phyloP scores from a whole-genome alignment of 2,329 filamentous ascomycete genomes.

The Exophiala viscosa region DNA sequence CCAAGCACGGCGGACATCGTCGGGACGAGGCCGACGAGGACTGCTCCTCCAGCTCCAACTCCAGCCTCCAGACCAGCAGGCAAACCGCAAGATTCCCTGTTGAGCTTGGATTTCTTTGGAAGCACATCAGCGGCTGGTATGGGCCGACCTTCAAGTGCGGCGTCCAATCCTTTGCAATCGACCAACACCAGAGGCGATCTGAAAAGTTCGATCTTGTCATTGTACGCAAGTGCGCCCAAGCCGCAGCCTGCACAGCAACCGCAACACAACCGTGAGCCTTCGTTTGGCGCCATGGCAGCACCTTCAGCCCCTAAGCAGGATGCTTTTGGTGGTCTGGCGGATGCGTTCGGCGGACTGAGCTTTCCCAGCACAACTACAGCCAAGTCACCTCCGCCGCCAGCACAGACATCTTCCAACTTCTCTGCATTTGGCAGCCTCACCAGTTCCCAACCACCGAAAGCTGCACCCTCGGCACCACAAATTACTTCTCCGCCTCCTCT shows the following conservation, averaged over 20 bases:
- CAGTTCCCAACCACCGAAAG: constrained; percentile 37
- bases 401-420: constrained; percentile 55
- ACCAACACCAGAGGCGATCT: constrained; percentile 81
- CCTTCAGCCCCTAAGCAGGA: constrained; percentile 52
- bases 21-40: constrained; percentile 53
- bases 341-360: constrained; percentile 72
- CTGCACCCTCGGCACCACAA: constrained; percentile 44
- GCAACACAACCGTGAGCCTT: constrained; percentile 57
- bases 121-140: constrained; percentile 64
- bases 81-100: constrained; percentile 72
- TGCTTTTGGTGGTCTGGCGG: constrained; percentile 64
- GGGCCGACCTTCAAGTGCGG: constrained; percentile 73
- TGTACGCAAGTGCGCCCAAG: constrained; percentile 82
- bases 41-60: constrained; percentile 64
- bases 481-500: constrained; percentile 49
- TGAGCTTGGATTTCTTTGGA: constrained; percentile 91
- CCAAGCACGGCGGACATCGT: constrained; percentile 70
- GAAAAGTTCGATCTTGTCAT: constrained; percentile 93
- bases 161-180: constrained; percentile 55
- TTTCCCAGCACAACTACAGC: constrained; percentile 53
- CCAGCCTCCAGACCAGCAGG: constrained; percentile 49
- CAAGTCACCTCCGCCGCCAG: constrained; percentile 36
- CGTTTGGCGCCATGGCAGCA: constrained; percentile 66
- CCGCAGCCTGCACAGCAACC: constrained; percentile 58
- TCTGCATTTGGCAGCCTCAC: constrained; percentile 55